These are phyloP conservation scores for Leptographium flavum DNA, from an alignment of 2,329 filamentous ascomycete species.

Conservation along the genomic window DNA sequence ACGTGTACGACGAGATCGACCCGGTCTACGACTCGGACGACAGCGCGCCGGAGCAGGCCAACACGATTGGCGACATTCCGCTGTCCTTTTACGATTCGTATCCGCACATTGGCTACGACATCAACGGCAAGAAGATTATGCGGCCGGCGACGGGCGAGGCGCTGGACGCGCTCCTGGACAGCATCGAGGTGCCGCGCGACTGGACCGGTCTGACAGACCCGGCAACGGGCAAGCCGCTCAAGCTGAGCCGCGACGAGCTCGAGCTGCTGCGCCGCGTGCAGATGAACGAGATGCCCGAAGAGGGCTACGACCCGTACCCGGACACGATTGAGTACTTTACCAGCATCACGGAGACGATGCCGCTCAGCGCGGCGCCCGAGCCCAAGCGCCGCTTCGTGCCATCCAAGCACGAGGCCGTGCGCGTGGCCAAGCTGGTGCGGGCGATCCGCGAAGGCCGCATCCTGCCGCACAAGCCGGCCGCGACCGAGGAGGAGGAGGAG, in stretches of 20 bases:
- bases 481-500: constrained; percentile 47
- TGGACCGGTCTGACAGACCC: constrained; percentile 96
- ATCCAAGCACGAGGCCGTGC: constrained; percentile 92
- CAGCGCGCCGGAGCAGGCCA: constrained; percentile 58
- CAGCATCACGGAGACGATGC: constrained; percentile 82
- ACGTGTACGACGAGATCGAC: constrained; percentile 87
- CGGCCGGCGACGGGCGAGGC: constrained; percentile 88
- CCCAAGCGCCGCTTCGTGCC: constrained; percentile 92
- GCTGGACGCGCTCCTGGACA: constrained; percentile 83
- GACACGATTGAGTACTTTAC: constrained; percentile 92
- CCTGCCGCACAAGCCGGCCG: constrained; percentile 71
- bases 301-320: constrained; percentile 86
- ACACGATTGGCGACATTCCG: constrained; percentile 93
- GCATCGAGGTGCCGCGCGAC: constrained; percentile 90
- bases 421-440: constrained; percentile 92
- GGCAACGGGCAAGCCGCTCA: constrained; percentile 80
- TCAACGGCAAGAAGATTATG: constrained; percentile 97
- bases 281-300: constrained; percentile 73
- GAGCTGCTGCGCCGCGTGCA: constrained; percentile 81
- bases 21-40: constrained; percentile 95
- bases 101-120: constrained; percentile 96
- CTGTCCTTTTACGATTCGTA: constrained; percentile 94
- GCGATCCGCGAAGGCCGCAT: constrained; percentile 92
- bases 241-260: constrained; percentile 75
- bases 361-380: constrained; percentile 83